phyloP scores from a whole-genome alignment of 768 basidiomycete genomes.

The Boletus subcaerulescens region DNA sequence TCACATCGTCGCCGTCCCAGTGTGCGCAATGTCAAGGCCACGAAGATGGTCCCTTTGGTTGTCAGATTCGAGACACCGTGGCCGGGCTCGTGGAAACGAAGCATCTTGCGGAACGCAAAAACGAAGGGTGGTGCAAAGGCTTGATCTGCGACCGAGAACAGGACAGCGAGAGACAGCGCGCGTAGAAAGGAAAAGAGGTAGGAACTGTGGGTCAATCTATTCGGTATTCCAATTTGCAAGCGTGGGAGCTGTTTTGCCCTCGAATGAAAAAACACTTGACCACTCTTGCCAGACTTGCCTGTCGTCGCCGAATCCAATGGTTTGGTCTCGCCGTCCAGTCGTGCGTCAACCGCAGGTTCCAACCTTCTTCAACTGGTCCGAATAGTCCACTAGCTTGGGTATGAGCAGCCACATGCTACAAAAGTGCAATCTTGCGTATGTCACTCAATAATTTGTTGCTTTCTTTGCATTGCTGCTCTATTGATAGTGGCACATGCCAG shows the following conservation, averaged over 20 bases:
- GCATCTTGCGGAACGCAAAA: conserved; percentile 16
- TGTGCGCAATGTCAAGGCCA: conserved; percentile 14
- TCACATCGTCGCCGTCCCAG: conserved; percentile 16
- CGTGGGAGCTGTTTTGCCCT: no score
- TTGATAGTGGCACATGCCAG: no score
- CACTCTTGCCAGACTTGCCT: no score
- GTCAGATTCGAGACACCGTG: conserved; percentile 11
- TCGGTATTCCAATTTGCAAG: conserved; percentile 12
- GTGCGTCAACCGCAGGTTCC: no score
- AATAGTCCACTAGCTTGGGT: no score
- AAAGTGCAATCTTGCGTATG: no score
- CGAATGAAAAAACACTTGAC: no score
- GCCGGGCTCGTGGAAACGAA: conserved; percentile 27
- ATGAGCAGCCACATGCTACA: no score
- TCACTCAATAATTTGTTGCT: no score
- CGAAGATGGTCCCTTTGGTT: background rate
- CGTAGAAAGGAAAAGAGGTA: conserved; percentile 23
- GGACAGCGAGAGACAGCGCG: background rate
- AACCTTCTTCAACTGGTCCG: background rate
- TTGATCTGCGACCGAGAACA: conserved; percentile 15
- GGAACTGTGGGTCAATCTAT: conserved; percentile 28
- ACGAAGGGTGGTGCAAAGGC: conserved; percentile 7
- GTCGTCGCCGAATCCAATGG: no score
- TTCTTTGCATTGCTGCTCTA: no score
- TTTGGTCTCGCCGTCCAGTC: no score